Evolutionary conservation across 208 protist genomes (phyloP).

Genomic region (Herpetomonas samuelpessoai): DNA sequence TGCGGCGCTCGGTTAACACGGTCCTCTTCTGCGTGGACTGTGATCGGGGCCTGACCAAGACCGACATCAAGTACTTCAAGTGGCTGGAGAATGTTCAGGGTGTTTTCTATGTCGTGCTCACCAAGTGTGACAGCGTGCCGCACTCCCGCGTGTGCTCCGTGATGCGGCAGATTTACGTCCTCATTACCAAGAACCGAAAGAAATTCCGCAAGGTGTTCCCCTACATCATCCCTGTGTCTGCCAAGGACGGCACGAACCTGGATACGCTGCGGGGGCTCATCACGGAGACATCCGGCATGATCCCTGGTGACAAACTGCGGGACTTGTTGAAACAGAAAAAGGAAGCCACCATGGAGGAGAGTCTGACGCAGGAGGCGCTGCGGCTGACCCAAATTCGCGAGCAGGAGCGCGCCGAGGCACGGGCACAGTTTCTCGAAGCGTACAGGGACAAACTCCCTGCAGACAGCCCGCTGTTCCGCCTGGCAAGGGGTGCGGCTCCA

Average conservation of each 20-base stretch:
- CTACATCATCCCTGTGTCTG: constrained; percentile 81
- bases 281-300: constrained; percentile 84
- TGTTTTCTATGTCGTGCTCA: constrained; percentile 86
- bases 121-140: constrained; percentile 88
- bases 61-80: constrained; percentile 84
- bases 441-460: background rate
- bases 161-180: constrained; percentile 85
- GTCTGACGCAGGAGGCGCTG: constrained; percentile 47
- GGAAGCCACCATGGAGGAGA: constrained; percentile 32
- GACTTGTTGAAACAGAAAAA: constrained; percentile 60
- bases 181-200: constrained; percentile 81
- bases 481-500: too few relatives aligned
- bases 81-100: constrained; percentile 91
- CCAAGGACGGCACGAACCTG: constrained; percentile 82
- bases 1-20: constrained; percentile 89
- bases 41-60: constrained; percentile 79
- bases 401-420: constrained; percentile 42
- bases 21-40: constrained; percentile 90
- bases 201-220: constrained; percentile 89
- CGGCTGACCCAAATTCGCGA: constrained; percentile 46
- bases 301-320: constrained; percentile 78
- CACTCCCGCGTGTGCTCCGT: constrained; percentile 85
- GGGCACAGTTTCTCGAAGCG: constrained; percentile 26
- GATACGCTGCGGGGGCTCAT: constrained; percentile 84
- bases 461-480: background rate